These are phyloP conservation scores for Priceomyces melissophilus DNA, from an alignment of 805 yeast species.

Conservation along the genomic window DNA sequence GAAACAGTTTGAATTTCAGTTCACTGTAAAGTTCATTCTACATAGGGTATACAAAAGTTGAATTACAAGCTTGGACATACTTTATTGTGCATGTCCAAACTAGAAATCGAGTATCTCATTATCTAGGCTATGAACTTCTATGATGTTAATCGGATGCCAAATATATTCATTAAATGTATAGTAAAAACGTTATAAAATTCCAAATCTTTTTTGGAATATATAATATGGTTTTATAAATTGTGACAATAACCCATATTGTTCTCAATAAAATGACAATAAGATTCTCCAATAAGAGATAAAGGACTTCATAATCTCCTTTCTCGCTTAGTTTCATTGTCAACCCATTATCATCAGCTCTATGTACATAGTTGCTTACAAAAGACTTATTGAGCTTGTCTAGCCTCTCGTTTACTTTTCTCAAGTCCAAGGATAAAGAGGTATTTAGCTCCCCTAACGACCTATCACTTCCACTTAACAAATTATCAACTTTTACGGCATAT, in stretches of 20 bases:
- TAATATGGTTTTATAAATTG: conserved; percentile 37
- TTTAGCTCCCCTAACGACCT: conserved; percentile 70
- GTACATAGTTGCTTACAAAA: conserved; percentile 24
- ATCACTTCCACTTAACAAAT: conserved; percentile 58
- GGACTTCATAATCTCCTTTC: conserved; percentile 18
- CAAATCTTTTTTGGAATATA: conserved; percentile 18
- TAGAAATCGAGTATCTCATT: too few relatives aligned
- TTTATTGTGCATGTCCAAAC: too few relatives aligned
- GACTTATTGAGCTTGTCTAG: conserved; percentile 40
- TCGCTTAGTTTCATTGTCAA: conserved; percentile 16
- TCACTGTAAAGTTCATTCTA: too few relatives aligned
- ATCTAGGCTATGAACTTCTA: too few relatives aligned
- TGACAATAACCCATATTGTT: conserved; percentile 56
- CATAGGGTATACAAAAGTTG: too few relatives aligned
- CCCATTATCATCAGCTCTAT: conserved; percentile 9
- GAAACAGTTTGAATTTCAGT: too few relatives aligned
- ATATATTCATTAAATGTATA: conserved; percentile 1
- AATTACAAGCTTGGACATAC: too few relatives aligned
- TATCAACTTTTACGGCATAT: conserved; percentile 56
- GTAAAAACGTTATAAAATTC: conserved; percentile 13
- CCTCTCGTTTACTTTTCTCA: conserved; percentile 51
- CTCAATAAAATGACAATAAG: conserved; percentile 50
- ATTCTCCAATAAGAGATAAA: conserved; percentile 49
- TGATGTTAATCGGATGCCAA: too few relatives aligned
- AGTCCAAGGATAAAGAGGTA: conserved; percentile 62